Base-by-base conservation (phyloP, 345 rosid species). In the Boechera divaricarpa region DNA sequence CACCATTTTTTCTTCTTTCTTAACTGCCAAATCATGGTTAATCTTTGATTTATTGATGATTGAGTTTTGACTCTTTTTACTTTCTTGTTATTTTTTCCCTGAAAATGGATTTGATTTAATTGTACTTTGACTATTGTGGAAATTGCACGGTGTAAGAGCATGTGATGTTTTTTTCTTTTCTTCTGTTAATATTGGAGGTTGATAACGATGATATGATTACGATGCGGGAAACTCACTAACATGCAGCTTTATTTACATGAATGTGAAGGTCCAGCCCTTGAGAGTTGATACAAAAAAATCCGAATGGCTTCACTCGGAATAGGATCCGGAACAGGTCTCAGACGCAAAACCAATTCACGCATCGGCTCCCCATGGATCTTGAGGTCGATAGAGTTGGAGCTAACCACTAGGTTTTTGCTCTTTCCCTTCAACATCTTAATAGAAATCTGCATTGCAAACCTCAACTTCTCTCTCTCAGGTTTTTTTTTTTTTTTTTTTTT, bases 381-480 rank as follows among this genome's bases (percentile, higher is more conserved):
- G 68, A 63, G 53, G 68, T 63, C 35, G 24, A 63, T 63, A 21
- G 69, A 15, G 39, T 63, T 45, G 28, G 69, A 63, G 54, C 54
- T 44, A 44, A 63, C 54, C 12, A 44, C 54, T 63, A 63, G 8
- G 26, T 44, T 63, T 44, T 44, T 63, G 38, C 8, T 63, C 69
- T 63, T 62, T 2, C 67, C 67, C 49, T 62, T 24, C 2, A 26
- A 24, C 18, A 21, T 62, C 67, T 62, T 24, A 1, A 63, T 63
- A 3, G 54, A 63, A 15, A 63, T 63, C 8, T 62, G 48, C 67
- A 62, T 41, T 41, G 67, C 51, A 39, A 41, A 39, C 7, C 49
- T 7, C 31, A 60, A 21, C 10, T 39, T 39, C 9, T 21, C 7
- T 11, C 0, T 12, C 2, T 39, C 10, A 16, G 16, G 16, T 16